A percentile compares a stretch with the other conserved stretches of the same genome.
Conservation (phyloP, 805 yeast genomes). For the Saturnispora zaruensis region DNA sequence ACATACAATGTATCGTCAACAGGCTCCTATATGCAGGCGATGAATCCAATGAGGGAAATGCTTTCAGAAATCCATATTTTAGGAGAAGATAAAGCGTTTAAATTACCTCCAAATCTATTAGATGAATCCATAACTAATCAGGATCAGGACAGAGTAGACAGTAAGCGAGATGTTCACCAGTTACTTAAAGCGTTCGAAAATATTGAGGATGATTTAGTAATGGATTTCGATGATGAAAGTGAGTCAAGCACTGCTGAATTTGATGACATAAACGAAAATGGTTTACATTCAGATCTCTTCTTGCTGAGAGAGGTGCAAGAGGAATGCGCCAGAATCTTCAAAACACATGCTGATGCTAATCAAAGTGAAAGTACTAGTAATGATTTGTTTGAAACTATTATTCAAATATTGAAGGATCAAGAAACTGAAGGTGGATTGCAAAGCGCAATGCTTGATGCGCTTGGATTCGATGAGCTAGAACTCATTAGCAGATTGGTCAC, state of each 20-base stretch:
- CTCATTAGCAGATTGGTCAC: conserved; percentile 57
- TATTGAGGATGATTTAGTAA: conserved; percentile 16
- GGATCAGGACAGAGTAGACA: conserved; percentile 20
- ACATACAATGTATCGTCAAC: conserved; percentile 55
- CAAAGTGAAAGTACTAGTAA: conserved; percentile 15
- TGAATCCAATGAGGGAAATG: conserved; percentile 57
- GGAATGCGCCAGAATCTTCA: conserved; percentile 22
- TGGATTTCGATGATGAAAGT: conserved; percentile 13
- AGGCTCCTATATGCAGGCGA: conserved; percentile 69
- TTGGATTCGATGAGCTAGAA: conserved; percentile 84
- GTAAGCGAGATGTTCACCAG: conserved; percentile 19
- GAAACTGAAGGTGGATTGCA: conserved; percentile 55
- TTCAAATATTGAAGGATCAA: conserved; percentile 29
- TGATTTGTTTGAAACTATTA: conserved; percentile 24
- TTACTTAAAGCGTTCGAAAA: conserved; percentile 28
- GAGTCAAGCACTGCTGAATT: conserved; percentile 1
- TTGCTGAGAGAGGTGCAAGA: conserved; percentile 17
- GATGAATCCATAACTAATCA: conserved; percentile 22
- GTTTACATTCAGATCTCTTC: conserved; percentile 4
- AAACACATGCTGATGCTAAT: conserved; percentile 22
- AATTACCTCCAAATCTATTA: conserved; percentile 25
- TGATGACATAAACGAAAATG: conserved; percentile 3
- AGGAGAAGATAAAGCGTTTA: conserved; percentile 17
- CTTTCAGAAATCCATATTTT: conserved; percentile 29
- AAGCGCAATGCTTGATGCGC: conserved; percentile 61